Percentiles rank a stretch among this genome's conserved stretches.
Evolutionary conservation across 495 filamentous ascomycete genomes (phyloP).

Genomic region (Pseudomonodictys pantanalensis): DNA sequence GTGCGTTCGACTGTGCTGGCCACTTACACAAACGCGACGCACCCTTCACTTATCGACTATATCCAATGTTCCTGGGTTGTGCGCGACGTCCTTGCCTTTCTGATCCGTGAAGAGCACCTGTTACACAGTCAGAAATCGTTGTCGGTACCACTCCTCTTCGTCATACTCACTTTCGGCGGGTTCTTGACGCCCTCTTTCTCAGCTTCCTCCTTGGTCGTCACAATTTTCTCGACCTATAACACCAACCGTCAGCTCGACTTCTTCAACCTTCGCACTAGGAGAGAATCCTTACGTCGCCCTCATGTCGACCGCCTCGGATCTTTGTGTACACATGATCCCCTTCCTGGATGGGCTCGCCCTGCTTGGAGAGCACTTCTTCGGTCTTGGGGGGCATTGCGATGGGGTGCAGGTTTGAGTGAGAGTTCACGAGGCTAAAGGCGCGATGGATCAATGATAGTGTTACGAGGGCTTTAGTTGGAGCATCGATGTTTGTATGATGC

Average conservation of each 20-base stretch:
- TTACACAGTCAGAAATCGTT: not conserved
- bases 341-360: slow-evolving; percentile 26
- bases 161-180: slow-evolving; percentile 43
- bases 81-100: not conserved
- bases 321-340: slow-evolving; percentile 23
- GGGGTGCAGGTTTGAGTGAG: not conserved
- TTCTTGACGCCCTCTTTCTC: slow-evolving; percentile 44
- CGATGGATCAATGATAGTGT: not conserved
- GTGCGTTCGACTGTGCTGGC: too few species aligned
- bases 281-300: not conserved
- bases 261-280: not conserved
- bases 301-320: slow-evolving; percentile 10
- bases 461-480: too few species aligned
- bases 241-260: not conserved
- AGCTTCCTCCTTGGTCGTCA: slow-evolving; percentile 40
- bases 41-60: not conserved
- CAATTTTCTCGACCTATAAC: slow-evolving; percentile 41
- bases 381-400: not conserved
- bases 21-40: too few species aligned
- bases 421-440: not conserved
- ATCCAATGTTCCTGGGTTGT: not conserved
- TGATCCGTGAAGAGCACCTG: slow-evolving; percentile 3
- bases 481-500: too few species aligned
- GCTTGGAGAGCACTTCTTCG: slow-evolving; percentile 16
- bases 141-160: not conserved